These are phyloP conservation scores for Colletotrichum navitas DNA, from an alignment of 2,329 filamentous ascomycete species.

Conservation along the genomic window DNA sequence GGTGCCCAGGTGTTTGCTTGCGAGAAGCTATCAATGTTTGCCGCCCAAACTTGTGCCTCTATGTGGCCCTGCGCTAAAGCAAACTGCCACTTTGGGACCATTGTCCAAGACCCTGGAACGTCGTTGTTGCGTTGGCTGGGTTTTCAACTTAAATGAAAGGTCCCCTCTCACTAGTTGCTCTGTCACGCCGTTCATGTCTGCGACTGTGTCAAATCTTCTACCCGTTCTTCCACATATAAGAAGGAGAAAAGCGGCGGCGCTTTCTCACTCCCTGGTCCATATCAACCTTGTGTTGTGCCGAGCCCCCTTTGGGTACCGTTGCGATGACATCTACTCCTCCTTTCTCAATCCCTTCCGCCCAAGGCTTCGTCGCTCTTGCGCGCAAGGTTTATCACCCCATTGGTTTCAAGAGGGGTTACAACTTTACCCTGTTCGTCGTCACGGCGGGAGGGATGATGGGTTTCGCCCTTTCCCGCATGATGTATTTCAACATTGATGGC, in stretches of 20 bases:
- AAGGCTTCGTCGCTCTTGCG: slow-evolving; percentile 42
- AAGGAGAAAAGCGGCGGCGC: slow-evolving; percentile 14
- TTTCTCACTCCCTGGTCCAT: slow-evolving; percentile 23
- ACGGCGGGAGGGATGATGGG: slow-evolving; percentile 60
- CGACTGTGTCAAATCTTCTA: slow-evolving; percentile 3
- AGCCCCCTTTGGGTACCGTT: background rate
- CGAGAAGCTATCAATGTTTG: slow-evolving; percentile 10
- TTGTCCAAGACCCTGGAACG: slow-evolving; percentile 3
- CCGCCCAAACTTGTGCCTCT: slow-evolving; percentile 10
- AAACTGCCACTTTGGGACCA: background rate
- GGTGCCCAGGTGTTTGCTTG: background rate
- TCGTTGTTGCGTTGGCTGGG: background rate
- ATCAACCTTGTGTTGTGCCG: background rate
- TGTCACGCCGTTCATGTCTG: background rate
- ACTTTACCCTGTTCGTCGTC: slow-evolving; percentile 66
- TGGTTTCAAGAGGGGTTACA: slow-evolving; percentile 70
- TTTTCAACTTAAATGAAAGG: slow-evolving; percentile 9
- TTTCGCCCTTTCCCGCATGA: slow-evolving; percentile 62
- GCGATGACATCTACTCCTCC: slow-evolving; percentile 22
- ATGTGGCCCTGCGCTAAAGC: slow-evolving; percentile 1
- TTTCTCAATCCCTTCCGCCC: slow-evolving; percentile 35
- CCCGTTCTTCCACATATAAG: slow-evolving; percentile 28
- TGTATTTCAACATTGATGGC: slow-evolving; percentile 60
- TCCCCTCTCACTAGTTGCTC: background rate
- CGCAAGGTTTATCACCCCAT: slow-evolving; percentile 57